Percentiles rank a stretch among this genome's conserved stretches.
Conservation (phyloP, 768 basidiomycete species). For the Sarcomyxa edulis region DNA sequence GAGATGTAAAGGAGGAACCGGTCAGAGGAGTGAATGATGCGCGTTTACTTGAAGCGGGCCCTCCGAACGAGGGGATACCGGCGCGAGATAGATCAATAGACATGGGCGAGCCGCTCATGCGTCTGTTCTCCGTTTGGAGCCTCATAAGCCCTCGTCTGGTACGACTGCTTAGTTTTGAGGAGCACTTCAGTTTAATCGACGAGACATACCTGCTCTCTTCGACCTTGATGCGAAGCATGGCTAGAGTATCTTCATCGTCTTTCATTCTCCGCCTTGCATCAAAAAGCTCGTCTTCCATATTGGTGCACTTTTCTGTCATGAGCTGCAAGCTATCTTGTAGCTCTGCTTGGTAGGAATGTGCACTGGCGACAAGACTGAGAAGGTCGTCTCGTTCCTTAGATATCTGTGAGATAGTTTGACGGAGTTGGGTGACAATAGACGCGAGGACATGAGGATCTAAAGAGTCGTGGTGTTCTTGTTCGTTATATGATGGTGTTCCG, state of each 20-base stretch:
- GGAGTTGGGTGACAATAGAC: slow-evolving; percentile 70
- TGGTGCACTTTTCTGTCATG: slow-evolving; percentile 62
- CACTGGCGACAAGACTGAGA: slow-evolving; percentile 40
- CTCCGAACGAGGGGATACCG: slow-evolving; percentile 28
- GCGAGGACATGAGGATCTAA: slow-evolving; percentile 74
- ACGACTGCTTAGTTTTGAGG: background rate
- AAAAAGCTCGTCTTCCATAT: slow-evolving; percentile 51
- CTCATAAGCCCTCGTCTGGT: slow-evolving; percentile 80
- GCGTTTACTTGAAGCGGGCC: slow-evolving; percentile 58
- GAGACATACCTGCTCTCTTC: slow-evolving; percentile 79
- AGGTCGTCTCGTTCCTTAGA: slow-evolving; percentile 73
- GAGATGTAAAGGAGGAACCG: slow-evolving; percentile 32
- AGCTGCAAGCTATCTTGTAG: slow-evolving; percentile 58
- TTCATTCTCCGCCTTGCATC: slow-evolving; percentile 44
- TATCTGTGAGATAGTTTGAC: slow-evolving; percentile 55
- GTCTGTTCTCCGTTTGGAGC: slow-evolving; percentile 70
- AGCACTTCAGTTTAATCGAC: slow-evolving; percentile 7
- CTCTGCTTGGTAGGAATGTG: slow-evolving; percentile 51
- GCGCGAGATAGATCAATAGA: slow-evolving; percentile 56
- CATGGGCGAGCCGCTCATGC: slow-evolving; percentile 46
- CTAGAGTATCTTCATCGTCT: slow-evolving; percentile 77
- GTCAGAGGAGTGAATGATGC: slow-evolving; percentile 73
- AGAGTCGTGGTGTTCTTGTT: slow-evolving; percentile 33
- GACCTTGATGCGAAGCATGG: slow-evolving; percentile 73
- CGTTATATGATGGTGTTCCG: slow-evolving; percentile 27